Evolutionary conservation across 148 eudicot species (phyloP).

Genomic region (Linanthus parryae): DNA sequence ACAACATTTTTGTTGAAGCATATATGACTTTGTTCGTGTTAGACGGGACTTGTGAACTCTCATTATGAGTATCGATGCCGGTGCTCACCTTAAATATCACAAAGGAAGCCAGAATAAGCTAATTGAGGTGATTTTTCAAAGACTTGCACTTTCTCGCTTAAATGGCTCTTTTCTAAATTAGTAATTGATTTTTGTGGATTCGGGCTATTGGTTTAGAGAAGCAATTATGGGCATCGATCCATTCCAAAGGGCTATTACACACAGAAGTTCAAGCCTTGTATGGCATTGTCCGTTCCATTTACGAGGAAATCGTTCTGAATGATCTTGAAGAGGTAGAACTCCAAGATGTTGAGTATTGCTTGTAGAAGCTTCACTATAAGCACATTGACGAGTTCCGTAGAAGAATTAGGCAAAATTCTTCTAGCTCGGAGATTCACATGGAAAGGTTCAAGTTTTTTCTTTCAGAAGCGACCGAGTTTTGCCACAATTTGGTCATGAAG

Average conservation of each 20-base stretch:
- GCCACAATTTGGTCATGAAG: slow-evolving; percentile 50
- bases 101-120: too few species aligned
- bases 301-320: slow-evolving; percentile 56
- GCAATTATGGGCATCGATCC: slow-evolving; percentile 53
- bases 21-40: too few species aligned
- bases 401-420: slow-evolving; percentile 30
- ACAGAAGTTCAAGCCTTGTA: slow-evolving; percentile 48
- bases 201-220: slow-evolving; percentile 62
- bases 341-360: slow-evolving; percentile 57
- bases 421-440: slow-evolving; percentile 23
- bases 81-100: too few species aligned
- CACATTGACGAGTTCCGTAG: slow-evolving; percentile 92
- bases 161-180: too few species aligned
- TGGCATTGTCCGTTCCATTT: slow-evolving; percentile 39
- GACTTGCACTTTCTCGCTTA: too few species aligned
- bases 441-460: slow-evolving; percentile 65
- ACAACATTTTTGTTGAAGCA: too few species aligned
- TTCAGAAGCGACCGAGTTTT: slow-evolving; percentile 60
- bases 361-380: slow-evolving; percentile 94
- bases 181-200: not conserved
- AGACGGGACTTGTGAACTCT: too few species aligned
- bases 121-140: too few species aligned
- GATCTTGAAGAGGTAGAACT: slow-evolving; percentile 38
- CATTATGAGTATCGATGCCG: too few species aligned
- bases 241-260: slow-evolving; percentile 54